These are phyloP conservation scores for Alternaria novae-zelandiae DNA, from an alignment of 2,329 filamentous ascomycete species.

Conservation along the genomic window DNA sequence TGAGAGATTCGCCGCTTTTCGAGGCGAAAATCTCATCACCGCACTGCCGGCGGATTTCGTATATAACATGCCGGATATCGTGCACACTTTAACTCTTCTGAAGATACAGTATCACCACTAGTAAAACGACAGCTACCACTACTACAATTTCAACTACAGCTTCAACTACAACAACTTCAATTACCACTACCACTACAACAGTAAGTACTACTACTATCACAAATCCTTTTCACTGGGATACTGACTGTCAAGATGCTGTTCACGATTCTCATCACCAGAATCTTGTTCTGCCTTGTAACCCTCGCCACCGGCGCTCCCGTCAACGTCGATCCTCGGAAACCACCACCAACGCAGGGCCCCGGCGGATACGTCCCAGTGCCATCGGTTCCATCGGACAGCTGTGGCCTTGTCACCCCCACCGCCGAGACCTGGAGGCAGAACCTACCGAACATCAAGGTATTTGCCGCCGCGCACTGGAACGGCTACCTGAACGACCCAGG, in stretches of 20 bases:
- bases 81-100: not conserved
- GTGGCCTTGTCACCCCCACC: not conserved
- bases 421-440: not conserved
- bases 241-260: not conserved
- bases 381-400: not conserved
- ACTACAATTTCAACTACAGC: not conserved
- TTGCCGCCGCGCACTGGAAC: not conserved
- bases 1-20: not conserved
- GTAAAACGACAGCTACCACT: not conserved
- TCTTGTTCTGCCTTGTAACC: not conserved
- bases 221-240: not conserved
- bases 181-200: not conserved
- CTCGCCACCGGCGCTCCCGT: not conserved
- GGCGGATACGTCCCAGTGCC: not conserved
- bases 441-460: not conserved
- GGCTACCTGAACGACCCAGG: not conserved
- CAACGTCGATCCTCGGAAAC: not conserved
- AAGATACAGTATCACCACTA: not conserved
- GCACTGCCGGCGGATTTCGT: not conserved
- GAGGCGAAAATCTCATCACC: not conserved
- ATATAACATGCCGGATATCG: not conserved
- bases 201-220: not conserved
- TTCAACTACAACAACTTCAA: not conserved
- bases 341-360: not conserved
- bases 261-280: not conserved